These are phyloP conservation scores for Talaromyces nanjingensis DNA, from an alignment of 495 filamentous ascomycete species.

Conservation along the genomic window DNA sequence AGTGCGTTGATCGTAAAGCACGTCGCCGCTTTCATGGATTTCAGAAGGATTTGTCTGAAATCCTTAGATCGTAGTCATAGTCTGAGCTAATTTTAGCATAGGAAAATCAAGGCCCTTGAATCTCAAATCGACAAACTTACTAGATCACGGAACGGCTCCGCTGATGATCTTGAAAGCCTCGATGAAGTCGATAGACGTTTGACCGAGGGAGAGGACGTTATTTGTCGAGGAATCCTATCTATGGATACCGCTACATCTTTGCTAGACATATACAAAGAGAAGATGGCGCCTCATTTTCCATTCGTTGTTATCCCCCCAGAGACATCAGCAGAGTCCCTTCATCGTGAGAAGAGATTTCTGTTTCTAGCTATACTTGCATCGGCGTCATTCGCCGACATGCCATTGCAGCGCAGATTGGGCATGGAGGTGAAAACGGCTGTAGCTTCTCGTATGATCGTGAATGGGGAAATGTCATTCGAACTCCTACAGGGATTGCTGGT, in stretches of 20 bases:
- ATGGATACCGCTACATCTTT: constrained; percentile 20
- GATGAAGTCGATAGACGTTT: constrained; percentile 2
- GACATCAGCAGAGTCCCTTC: constrained; percentile 21
- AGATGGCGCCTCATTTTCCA: constrained; percentile 27
- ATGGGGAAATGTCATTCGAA: constrained; percentile 40
- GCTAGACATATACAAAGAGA: constrained; percentile 11
- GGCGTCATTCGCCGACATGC: constrained; percentile 28
- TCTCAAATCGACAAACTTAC: constrained; percentile 15
- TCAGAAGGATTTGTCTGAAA: constrained; percentile 18
- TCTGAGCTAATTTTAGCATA: not conserved
- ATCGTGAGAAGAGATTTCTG: constrained; percentile 28
- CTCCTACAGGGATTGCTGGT: constrained; percentile 41
- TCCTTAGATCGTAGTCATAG: not conserved
- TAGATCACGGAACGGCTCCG: constrained; percentile 7
- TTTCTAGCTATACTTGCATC: constrained; percentile 32
- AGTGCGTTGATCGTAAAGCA: constrained; percentile 18
- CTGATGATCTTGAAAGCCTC: constrained; percentile 1
- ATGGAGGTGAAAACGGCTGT: constrained; percentile 30
- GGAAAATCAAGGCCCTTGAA: constrained; percentile 20
- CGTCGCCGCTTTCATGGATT: constrained; percentile 20
- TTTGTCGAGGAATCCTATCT: constrained; percentile 10
- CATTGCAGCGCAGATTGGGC: constrained; percentile 29
- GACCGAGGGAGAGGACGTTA: constrained; percentile 23
- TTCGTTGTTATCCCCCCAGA: constrained; percentile 24
- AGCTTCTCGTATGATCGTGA: constrained; percentile 36